Evolutionary conservation across 2,329 filamentous ascomycete species (phyloP).

Genomic region (Aurifilum marmelostoma): DNA sequence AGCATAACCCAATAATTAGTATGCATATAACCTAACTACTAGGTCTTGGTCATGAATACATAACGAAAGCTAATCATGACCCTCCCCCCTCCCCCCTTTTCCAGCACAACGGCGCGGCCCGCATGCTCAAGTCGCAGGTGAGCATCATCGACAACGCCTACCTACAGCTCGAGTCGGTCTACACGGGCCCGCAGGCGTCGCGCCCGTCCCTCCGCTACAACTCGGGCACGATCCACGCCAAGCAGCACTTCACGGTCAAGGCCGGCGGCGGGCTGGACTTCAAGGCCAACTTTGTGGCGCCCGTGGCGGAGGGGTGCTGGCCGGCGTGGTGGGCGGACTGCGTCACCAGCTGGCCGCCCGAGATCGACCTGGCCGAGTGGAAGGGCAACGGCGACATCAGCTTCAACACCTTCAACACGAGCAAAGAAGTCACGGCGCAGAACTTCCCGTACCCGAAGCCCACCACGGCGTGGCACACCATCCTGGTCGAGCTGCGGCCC

Average conservation of each 20-base stretch:
- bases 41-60: not conserved
- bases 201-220: slow-evolving; percentile 52
- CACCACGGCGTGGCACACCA: slow-evolving; percentile 47
- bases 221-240: slow-evolving; percentile 46
- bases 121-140: slow-evolving; percentile 53
- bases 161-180: slow-evolving; percentile 50
- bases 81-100: too few species aligned
- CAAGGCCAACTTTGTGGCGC: slow-evolving; percentile 42
- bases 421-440: slow-evolving; percentile 45
- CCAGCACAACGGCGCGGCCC: slow-evolving; percentile 57
- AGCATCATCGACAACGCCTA: slow-evolving; percentile 42
- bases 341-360: slow-evolving; percentile 56
- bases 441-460: slow-evolving; percentile 51
- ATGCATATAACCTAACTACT: not conserved
- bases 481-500: slow-evolving; percentile 53
- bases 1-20: not conserved
- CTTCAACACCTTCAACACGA: slow-evolving; percentile 56
- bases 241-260: slow-evolving; percentile 43
- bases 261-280: slow-evolving; percentile 44
- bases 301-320: slow-evolving; percentile 51
- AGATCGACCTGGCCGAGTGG: slow-evolving; percentile 62
- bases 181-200: slow-evolving; percentile 43
- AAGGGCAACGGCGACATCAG: slow-evolving; percentile 56
- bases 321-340: slow-evolving; percentile 60
- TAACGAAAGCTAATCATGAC: not conserved